These are phyloP conservation scores for Colletotrichum truncatum DNA, from an alignment of 2,329 filamentous ascomycete species.

Conservation along the genomic window DNA sequence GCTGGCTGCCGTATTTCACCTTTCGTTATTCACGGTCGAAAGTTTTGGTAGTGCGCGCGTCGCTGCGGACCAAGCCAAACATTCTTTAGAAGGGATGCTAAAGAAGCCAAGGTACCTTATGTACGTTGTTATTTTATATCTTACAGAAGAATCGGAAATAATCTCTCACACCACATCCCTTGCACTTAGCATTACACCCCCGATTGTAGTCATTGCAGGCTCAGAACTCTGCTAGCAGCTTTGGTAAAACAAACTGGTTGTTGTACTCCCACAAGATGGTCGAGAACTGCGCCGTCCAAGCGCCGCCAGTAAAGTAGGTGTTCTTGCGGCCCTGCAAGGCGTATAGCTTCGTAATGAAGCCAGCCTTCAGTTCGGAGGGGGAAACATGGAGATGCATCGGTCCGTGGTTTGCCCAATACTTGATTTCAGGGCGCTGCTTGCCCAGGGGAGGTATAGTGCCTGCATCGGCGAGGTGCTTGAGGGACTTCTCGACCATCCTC, in stretches of 20 bases:
- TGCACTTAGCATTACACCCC: no score
- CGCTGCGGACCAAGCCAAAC: no score
- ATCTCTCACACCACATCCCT: no score
- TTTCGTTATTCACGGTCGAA: no score
- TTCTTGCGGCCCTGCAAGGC: constrained; percentile 46
- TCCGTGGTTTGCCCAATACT: constrained; percentile 41
- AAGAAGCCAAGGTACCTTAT: no score
- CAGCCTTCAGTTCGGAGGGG: constrained; percentile 38
- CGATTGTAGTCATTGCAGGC: no score
- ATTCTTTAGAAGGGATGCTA: no score
- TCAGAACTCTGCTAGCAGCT: constrained; percentile 35
- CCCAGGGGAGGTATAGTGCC: constrained; percentile 37
- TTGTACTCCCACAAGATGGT: constrained; percentile 45
- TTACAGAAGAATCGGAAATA: no score
- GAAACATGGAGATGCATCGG: constrained; percentile 42
- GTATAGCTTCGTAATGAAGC: constrained; percentile 46
- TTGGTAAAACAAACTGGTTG: constrained; percentile 37
- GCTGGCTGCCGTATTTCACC: no score
- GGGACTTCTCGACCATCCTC: constrained; percentile 32
- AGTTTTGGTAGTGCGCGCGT: no score
- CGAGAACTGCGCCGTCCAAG: constrained; percentile 42
- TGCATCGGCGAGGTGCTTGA: constrained; percentile 34
- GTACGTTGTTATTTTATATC: no score
- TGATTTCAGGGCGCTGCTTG: no score
- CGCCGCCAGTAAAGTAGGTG: constrained; percentile 50